phyloP scores from a whole-genome alignment of 2,329 filamentous ascomycete species.

The Drechslerella dactyloides region DNA sequence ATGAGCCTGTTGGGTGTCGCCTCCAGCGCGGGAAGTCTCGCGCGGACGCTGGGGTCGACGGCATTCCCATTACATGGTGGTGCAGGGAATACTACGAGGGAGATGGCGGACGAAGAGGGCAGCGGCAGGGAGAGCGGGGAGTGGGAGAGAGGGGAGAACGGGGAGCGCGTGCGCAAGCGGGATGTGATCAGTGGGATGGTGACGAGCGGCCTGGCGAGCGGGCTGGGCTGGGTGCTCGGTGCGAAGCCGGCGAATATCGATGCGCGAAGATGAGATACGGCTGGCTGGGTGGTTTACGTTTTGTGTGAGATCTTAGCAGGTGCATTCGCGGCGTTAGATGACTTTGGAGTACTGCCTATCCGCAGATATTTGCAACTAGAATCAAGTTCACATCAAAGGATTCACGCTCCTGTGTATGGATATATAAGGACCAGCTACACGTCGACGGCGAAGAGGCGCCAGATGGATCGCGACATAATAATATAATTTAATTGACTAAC shows the following conservation, averaged over 20 bases:
- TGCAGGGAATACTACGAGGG: conserved; percentile 50
- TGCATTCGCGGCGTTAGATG: not conserved
- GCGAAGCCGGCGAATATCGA: conserved; percentile 60
- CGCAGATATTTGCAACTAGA: no score
- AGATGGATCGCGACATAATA: no score
- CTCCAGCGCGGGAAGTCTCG: conserved; percentile 59
- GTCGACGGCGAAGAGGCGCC: no score
- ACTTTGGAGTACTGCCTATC: not conserved
- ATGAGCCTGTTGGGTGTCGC: conserved; percentile 65
- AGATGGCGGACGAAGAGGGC: conserved; percentile 59
- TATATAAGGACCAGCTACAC: no score
- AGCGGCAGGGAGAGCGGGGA: conserved; percentile 55
- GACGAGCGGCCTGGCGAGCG: conserved; percentile 70
- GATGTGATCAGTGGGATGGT: conserved; percentile 73
- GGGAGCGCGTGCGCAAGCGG: conserved; percentile 68
- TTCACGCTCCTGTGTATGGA: no score
- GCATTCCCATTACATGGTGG: conserved; percentile 60
- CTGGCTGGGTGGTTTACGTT: not conserved
- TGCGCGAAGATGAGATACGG: conserved; percentile 14
- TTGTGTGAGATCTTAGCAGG: no score
- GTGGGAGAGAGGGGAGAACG: conserved; percentile 53
- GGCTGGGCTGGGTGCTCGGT: conserved; percentile 72
- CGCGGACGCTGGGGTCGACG: conserved; percentile 60
- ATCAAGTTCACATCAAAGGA: no score
- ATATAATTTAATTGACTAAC: no score